These are phyloP conservation scores for Albophoma yamanashiensis DNA, from an alignment of 2,329 filamentous ascomycete species.

Conservation along the genomic window DNA sequence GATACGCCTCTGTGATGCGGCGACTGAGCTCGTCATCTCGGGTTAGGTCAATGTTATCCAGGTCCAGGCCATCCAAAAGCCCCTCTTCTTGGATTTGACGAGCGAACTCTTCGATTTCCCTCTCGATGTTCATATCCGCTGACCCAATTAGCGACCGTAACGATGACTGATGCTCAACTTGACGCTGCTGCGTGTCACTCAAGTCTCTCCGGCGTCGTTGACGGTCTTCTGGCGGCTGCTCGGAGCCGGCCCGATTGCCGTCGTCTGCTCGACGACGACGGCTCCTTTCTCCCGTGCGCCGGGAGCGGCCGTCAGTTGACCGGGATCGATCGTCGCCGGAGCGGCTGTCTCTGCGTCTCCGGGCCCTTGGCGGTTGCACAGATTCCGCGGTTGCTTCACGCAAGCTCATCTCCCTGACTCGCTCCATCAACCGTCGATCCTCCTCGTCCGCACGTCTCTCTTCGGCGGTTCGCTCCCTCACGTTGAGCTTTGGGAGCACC, in stretches of 20 bases:
- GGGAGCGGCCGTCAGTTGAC: conserved; percentile 19
- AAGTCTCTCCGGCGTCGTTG: conserved; percentile 21
- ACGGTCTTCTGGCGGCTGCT: conserved; percentile 25
- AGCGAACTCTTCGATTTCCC: conserved; percentile 83
- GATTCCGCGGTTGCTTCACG: conserved; percentile 48
- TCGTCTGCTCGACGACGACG: conserved; percentile 14
- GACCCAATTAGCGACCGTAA: conserved; percentile 74
- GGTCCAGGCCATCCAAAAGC: conserved; percentile 74
- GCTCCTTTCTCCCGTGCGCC: conserved; percentile 10
- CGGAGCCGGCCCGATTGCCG: conserved; percentile 15
- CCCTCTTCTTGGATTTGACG: conserved; percentile 84
- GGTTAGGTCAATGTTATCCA: conserved; percentile 73
- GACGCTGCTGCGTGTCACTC: conserved; percentile 41
- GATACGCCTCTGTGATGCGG: conserved; percentile 80
- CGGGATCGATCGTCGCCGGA: conserved; percentile 20
- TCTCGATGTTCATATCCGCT: conserved; percentile 70
- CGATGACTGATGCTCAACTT: conserved; percentile 82
- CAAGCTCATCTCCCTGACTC: conserved; percentile 64
- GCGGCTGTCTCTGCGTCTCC: conserved; percentile 21
- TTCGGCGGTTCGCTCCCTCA: conserved; percentile 37
- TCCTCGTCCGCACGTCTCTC: conserved; percentile 49
- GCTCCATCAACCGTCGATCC: conserved; percentile 59
- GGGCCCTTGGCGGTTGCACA: conserved; percentile 18
- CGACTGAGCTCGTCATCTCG: conserved; percentile 87
- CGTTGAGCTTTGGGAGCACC: conserved; percentile 55